Conservation (phyloP, 441 rosid genomes). For the Monsonia emarginata region DNA sequence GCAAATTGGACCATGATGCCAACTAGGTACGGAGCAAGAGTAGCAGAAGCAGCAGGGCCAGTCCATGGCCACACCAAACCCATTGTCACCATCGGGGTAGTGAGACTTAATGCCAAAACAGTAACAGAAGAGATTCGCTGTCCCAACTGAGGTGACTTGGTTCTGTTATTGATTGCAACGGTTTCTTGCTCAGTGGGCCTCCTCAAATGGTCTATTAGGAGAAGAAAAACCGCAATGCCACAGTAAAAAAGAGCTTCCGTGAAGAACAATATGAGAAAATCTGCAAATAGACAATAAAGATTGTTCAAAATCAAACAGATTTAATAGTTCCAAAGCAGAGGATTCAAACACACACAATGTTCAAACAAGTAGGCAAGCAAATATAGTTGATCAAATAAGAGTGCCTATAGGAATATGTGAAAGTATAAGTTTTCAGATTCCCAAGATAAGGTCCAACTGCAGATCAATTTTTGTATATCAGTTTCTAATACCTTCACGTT, state of each 20-base stretch:
- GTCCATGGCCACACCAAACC: conserved; percentile 99
- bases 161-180: conserved; percentile 17
- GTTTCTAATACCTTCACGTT: not conserved
- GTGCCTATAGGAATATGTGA: not conserved
- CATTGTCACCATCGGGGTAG: conserved; percentile 92
- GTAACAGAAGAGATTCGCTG: conserved; percentile 78
- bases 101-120: conserved; percentile 72
- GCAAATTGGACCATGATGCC: conserved; percentile 89
- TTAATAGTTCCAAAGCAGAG: conserved; percentile 2
- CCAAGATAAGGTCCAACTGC: not conserved
- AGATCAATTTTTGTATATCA: not conserved
- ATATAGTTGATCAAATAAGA: not conserved
- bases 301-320: not conserved
- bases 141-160: conserved; percentile 38
- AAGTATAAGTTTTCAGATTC: not conserved
- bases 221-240: conserved; percentile 68
- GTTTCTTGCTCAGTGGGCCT: conserved; percentile 31
- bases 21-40: conserved; percentile 95
- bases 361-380: not conserved
- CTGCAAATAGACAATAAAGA: conserved; percentile 39
- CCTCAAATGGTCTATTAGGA: conserved; percentile 51
- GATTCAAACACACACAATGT: not conserved
- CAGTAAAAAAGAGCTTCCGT: conserved; percentile 91
- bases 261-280: conserved; percentile 91
- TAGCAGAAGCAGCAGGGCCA: conserved; percentile 96